Evolutionary conservation across 305 asterid genomes (phyloP), one percentile per base, ranked within the genome.

Genomic region (Fraxinus dipetala): DNA sequence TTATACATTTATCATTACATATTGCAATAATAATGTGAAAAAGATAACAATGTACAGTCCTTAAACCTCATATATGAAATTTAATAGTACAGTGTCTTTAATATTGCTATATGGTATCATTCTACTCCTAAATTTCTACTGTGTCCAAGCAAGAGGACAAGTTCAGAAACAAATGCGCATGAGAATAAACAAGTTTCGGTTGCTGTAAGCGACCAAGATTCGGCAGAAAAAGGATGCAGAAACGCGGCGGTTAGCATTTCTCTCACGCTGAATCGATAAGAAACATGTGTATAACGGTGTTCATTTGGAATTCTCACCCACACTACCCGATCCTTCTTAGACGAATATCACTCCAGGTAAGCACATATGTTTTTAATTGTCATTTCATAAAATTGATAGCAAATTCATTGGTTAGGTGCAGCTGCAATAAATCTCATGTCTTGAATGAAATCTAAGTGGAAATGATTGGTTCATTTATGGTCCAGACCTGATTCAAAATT

Each of bases 311-410:
- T 82, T 85, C 89, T 73, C 89, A 90, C 54, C 94, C 94, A 10
- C 72, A 70, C 3, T 87, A 90, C 77, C 95, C 28, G 26, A 24
- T 24, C 26, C 1, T 0, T 24, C 97, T 5, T 84, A 79, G 98
- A 93, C 80, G 98, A 93, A 82, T 91, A 34, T 83, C 85, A 89
- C 88, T 54, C 84, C 61, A 93, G 96, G 97, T 91, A 24, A n/a
- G 75, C 48, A n/a, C 14, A 9, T 16, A 65, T 56, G 13, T 2
- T 3, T 26, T 2, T 11, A 26, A 32, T 59, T 20, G 14, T 0
- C 40, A 4, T 31, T 24, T 45, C 20, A 3, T 2, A 1, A 43
- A 51, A 30, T 16, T 61, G n/a, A 14, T 35, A 6, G 43, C 9
- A 36, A 36, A 36, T 51, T 48, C 18, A 51, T 3, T 5, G 18